phyloP scores from a whole-genome alignment of 2,329 filamentous ascomycete species.

The Westerdykella ornata region DNA sequence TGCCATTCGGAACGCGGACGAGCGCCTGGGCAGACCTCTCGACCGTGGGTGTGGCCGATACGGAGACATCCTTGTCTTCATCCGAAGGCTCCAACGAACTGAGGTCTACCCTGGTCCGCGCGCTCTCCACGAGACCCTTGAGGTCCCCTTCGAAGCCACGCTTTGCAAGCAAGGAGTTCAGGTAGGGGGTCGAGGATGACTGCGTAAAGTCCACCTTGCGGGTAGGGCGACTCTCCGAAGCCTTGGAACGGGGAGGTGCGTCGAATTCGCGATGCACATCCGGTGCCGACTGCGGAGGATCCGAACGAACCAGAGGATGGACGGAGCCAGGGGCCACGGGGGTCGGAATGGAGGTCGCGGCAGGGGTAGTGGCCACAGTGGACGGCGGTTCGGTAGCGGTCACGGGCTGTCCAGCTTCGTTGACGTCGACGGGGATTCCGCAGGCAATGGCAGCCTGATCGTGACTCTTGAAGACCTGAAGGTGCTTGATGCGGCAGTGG shows the following conservation, averaged over 20 bases:
- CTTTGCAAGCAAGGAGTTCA: conserved; percentile 38
- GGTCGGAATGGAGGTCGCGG: conserved; percentile 22
- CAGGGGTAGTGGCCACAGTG: conserved; percentile 22
- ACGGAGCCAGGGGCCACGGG: conserved; percentile 29
- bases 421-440: conserved; percentile 71
- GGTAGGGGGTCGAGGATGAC: conserved; percentile 38
- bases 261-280: conserved; percentile 28
- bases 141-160: conserved; percentile 39
- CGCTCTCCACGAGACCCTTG: conserved; percentile 32
- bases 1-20: conserved; percentile 27
- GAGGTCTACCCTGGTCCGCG: conserved; percentile 33
- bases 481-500: conserved; percentile 93
- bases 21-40: conserved; percentile 24
- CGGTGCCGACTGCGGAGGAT: conserved; percentile 22
- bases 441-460: conserved; percentile 87
- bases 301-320: conserved; percentile 29
- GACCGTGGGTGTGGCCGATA: conserved; percentile 24
- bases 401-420: conserved; percentile 44
- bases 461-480: conserved; percentile 88
- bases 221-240: conserved; percentile 9
- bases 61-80: conserved; percentile 29
- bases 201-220: conserved; percentile 26
- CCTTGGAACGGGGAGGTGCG: conserved; percentile 12
- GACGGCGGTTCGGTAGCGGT: conserved; percentile 28
- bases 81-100: conserved; percentile 32